A percentile compares a stretch with the other conserved stretches of the same genome.
phyloP scores from a whole-genome alignment of 1,284 basidiomycete species.

The Ceratobasidium sp. region DNA sequence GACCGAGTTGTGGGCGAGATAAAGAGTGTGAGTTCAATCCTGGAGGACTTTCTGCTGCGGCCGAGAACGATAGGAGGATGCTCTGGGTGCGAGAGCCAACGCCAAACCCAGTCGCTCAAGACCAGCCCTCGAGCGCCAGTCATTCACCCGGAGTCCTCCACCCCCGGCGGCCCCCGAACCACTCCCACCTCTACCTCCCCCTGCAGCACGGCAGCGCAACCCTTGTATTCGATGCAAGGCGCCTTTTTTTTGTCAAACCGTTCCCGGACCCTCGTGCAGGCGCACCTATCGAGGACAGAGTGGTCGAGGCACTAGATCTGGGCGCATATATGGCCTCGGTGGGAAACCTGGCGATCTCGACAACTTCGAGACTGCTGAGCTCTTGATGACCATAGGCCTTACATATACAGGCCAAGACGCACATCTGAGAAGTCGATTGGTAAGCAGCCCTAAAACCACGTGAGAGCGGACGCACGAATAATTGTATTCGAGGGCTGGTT shows the following conservation, averaged over 20 bases:
- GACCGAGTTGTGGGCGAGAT: background rate
- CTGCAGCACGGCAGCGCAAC: background rate
- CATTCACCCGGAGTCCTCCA: too few species aligned
- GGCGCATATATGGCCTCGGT: slow-evolving; percentile 4
- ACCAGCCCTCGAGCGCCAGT: too few species aligned
- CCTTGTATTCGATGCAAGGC: background rate
- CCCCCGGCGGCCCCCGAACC: background rate
- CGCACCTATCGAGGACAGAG: background rate
- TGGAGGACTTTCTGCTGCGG: too few species aligned
- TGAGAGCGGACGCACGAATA: background rate
- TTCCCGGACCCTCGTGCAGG: background rate
- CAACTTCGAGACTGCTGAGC: background rate
- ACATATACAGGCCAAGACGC: background rate
- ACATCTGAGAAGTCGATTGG: slow-evolving; percentile 14
- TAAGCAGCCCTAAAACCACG: background rate
- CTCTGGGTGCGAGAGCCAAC: too few species aligned
- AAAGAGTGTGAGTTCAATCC: background rate
- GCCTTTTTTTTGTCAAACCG: background rate
- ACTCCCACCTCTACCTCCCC: background rate
- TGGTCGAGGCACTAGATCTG: background rate
- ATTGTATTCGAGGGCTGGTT: background rate
- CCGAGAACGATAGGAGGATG: too few species aligned
- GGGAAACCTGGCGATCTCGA: background rate
- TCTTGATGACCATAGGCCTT: slow-evolving; percentile 11
- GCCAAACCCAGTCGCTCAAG: too few species aligned